Conservation (phyloP, 805 yeast genomes). For the Cyberlindnera petersonii region DNA sequence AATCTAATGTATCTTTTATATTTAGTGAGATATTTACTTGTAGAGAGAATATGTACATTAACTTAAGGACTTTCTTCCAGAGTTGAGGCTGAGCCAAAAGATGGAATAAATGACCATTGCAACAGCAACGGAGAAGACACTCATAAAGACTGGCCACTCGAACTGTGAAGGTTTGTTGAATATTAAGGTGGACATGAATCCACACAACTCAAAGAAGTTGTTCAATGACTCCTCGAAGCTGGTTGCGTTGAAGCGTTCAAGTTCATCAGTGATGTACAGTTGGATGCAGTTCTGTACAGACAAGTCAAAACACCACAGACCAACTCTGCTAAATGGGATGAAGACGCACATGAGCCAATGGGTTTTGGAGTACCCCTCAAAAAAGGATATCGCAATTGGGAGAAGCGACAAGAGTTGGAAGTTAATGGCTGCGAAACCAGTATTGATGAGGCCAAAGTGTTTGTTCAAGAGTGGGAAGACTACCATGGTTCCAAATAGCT, state of each 20-base stretch:
- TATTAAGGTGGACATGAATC: slow-evolving; percentile 29
- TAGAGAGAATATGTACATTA: too few species aligned
- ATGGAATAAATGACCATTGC: slow-evolving; percentile 6
- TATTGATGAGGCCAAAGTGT: slow-evolving; percentile 27
- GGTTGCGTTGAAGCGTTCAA: slow-evolving; percentile 32
- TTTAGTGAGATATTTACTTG: too few species aligned
- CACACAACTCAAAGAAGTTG: slow-evolving; percentile 28
- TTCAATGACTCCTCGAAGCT: slow-evolving; percentile 33
- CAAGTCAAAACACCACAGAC: slow-evolving; percentile 41
- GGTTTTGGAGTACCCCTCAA: slow-evolving; percentile 8
- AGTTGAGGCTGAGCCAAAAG: slow-evolving; percentile 5
- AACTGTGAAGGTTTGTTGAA: slow-evolving; percentile 30
- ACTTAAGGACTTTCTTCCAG: background rate
- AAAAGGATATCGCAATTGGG: slow-evolving; percentile 25
- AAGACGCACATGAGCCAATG: slow-evolving; percentile 25
- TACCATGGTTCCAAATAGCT: slow-evolving; percentile 31
- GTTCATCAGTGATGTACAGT: slow-evolving; percentile 30
- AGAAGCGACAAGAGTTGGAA: slow-evolving; percentile 29
- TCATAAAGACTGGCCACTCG: slow-evolving; percentile 27
- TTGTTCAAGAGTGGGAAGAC: slow-evolving; percentile 29
- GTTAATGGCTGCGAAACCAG: slow-evolving; percentile 31
- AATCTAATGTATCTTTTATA: slow-evolving; percentile 19
- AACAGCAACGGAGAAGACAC: slow-evolving; percentile 12
- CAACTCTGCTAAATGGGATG: slow-evolving; percentile 33
- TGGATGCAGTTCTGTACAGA: slow-evolving; percentile 34